These are phyloP conservation scores for Sphaerulina populicola DNA, from an alignment of 2,329 filamentous ascomycete genomes.

Conservation along the genomic window DNA sequence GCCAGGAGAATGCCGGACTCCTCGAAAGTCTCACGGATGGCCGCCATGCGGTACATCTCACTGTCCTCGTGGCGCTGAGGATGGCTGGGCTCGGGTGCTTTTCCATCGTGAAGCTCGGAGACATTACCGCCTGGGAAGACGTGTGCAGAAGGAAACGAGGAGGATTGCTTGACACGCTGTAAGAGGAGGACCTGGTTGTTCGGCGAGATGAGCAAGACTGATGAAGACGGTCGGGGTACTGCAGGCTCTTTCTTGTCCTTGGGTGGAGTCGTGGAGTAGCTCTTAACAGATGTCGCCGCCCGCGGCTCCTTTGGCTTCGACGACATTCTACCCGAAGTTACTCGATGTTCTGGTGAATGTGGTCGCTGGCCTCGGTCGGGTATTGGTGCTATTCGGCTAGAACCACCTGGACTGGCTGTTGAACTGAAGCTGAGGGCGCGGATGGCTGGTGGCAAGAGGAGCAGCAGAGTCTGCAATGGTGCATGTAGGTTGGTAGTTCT, in stretches of 20 bases:
- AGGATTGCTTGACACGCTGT: constrained; percentile 72
- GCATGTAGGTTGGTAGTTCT: not conserved
- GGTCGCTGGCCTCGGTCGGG: constrained; percentile 2
- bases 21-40: constrained; percentile 87
- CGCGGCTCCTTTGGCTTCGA: constrained; percentile 7
- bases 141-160: constrained; percentile 81
- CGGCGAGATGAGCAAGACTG: constrained; percentile 76
- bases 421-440: not conserved
- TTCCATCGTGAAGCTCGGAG: constrained; percentile 66
- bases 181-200: constrained; percentile 81
- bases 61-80: constrained; percentile 60
- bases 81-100: constrained; percentile 44
- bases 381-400: not conserved
- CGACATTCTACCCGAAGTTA: constrained; percentile 1
- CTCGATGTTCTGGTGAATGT: constrained; percentile 1
- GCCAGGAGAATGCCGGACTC: constrained; percentile 85
- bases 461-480: not conserved
- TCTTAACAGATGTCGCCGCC: constrained; percentile 11
- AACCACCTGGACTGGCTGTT: not conserved
- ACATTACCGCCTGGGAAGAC: constrained; percentile 92
- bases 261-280: constrained; percentile 8
- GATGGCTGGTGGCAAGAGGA: not conserved
- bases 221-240: constrained; percentile 56
- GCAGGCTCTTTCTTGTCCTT: constrained; percentile 35
- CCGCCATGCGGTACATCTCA: constrained; percentile 66